Conservation (phyloP, 1,139 yeast species). For the Pichia terricola region DNA sequence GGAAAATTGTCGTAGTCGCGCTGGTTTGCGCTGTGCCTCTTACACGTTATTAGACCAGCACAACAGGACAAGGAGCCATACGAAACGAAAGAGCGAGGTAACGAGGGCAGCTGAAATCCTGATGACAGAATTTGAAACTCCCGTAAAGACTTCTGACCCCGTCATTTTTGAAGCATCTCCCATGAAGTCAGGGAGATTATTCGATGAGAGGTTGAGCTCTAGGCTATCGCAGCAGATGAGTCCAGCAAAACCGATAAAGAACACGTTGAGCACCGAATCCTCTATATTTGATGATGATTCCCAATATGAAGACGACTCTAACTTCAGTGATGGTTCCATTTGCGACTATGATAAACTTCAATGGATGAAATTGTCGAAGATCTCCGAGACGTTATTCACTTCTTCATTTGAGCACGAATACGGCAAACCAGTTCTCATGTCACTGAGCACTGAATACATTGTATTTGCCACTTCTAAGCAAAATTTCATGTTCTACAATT, state of each 20-base stretch:
- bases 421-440: slow-evolving; percentile 43
- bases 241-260: background rate
- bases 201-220: slow-evolving; percentile 11
- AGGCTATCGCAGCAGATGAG: background rate
- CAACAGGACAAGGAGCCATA: no score
- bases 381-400: slow-evolving; percentile 32
- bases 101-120: no score
- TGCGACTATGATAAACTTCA: background rate
- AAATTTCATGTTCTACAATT: slow-evolving; percentile 50
- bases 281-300: no score
- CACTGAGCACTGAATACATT: slow-evolving; percentile 39
- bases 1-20: no score
- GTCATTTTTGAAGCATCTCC: background rate
- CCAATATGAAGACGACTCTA: no score
- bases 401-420: slow-evolving; percentile 29
- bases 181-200: background rate
- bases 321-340: no score
- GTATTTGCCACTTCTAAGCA: slow-evolving; percentile 60
- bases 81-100: no score
- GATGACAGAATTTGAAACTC: no score
- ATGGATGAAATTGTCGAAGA: slow-evolving; percentile 36
- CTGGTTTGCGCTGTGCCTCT: no score
- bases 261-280: no score
- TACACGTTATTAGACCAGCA: no score
- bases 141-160: no score